Percentiles rank a stretch among this genome's conserved stretches.
Conservation (phyloP, 192 early-diverging fungal species). For the Backusella sp. region DNA sequence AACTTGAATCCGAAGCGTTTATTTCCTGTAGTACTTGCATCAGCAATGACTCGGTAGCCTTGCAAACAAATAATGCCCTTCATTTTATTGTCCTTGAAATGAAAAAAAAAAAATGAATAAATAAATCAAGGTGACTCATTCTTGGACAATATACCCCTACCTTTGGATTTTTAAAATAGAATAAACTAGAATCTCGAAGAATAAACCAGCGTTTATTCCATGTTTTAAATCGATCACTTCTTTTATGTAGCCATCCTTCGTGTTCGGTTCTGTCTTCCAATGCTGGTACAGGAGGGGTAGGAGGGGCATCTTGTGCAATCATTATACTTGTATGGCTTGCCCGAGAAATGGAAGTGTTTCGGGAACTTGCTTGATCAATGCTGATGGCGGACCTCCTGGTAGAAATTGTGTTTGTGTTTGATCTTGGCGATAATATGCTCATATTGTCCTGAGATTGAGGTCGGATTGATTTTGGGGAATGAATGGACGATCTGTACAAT, state of each 20-base stretch:
- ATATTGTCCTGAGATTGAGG: neutral
- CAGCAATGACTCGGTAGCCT: slow-evolving; percentile 54
- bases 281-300: neutral
- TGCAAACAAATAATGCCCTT: slow-evolving; percentile 54
- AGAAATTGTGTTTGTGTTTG: neutral
- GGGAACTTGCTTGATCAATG: neutral
- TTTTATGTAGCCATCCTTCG: slow-evolving; percentile 56
- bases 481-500: neutral
- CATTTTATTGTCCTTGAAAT: slow-evolving; percentile 30
- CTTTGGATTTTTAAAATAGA: slow-evolving; percentile 51
- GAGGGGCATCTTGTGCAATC: neutral
- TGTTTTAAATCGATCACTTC: slow-evolving; percentile 50
- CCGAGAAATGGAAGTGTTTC: neutral
- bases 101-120: neutral
- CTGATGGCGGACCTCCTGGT: neutral
- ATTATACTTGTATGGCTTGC: neutral
- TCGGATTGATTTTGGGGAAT: neutral
- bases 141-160: neutral
- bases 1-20: slow-evolving; percentile 58
- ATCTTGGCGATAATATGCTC: neutral
- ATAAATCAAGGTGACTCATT: neutral
- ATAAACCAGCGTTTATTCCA: slow-evolving; percentile 61
- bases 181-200: slow-evolving; percentile 50
- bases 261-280: slow-evolving; percentile 34
- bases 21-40: slow-evolving; percentile 50